Percentiles rank a stretch among this genome's conserved stretches.
phyloP scores from a whole-genome alignment of 176 grass and related monocot genomes.

The Zoysia japonica region DNA sequence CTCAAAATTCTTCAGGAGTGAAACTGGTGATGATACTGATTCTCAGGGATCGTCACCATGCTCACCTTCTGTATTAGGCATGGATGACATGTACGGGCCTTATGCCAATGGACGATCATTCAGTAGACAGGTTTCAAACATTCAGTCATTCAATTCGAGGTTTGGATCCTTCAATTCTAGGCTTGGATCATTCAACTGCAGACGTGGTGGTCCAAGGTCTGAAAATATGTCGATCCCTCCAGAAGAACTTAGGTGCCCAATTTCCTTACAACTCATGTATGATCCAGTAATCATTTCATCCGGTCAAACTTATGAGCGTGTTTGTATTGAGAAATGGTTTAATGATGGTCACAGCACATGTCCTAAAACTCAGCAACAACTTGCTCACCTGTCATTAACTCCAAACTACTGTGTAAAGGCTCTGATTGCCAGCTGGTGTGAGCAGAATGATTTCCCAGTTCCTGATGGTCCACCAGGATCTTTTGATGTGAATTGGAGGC shows the following conservation, averaged over 20 bases:
- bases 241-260: slow-evolving; percentile 92
- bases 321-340: slow-evolving; percentile 99
- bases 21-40: slow-evolving; percentile 78
- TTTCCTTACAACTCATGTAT: slow-evolving; percentile 94
- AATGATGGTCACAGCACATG: slow-evolving; percentile 89
- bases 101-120: slow-evolving; percentile 62
- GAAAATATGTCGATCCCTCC: slow-evolving; percentile 81
- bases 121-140: slow-evolving; percentile 71
- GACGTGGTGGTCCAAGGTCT: slow-evolving; percentile 55
- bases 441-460: slow-evolving; percentile 82
- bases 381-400: slow-evolving; percentile 80
- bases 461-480: slow-evolving; percentile 73
- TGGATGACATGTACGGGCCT: slow-evolving; percentile 74
- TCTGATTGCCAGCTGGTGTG: slow-evolving; percentile 89
- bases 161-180: slow-evolving; percentile 83
- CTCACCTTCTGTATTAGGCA: slow-evolving; percentile 68
- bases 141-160: slow-evolving; percentile 57
- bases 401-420: slow-evolving; percentile 96
- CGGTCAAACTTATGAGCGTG: slow-evolving; percentile 92
- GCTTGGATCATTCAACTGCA: slow-evolving; percentile 79
- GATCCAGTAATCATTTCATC: slow-evolving; percentile 97
- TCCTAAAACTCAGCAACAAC: slow-evolving; percentile 90
- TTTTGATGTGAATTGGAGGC: slow-evolving; percentile 74
- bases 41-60: slow-evolving; percentile 85
- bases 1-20: slow-evolving; percentile 92